These are phyloP conservation scores for Stemphylium lycopersici DNA, from an alignment of 2,329 filamentous ascomycete species.

Conservation along the genomic window DNA sequence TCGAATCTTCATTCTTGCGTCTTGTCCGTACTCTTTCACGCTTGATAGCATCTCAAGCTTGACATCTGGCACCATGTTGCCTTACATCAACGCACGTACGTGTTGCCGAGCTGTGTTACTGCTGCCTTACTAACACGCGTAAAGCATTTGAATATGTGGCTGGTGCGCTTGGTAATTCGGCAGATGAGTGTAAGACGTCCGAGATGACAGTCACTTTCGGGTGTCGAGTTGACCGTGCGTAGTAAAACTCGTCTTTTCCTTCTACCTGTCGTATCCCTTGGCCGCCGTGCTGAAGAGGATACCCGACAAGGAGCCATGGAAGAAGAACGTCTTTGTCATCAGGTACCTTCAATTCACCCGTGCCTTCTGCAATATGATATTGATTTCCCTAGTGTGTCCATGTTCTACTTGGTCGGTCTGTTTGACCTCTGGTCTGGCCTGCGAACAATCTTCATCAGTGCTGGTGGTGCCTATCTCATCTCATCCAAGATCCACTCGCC, in stretches of 20 bases:
- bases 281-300: conserved; percentile 87
- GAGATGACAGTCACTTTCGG: not conserved
- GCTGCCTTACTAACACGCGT: not conserved
- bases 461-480: conserved; percentile 80
- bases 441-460: conserved; percentile 77
- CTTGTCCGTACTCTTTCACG: not conserved
- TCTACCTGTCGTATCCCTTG: conserved; percentile 90
- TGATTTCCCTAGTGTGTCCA: conserved; percentile 63
- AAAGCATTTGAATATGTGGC: conserved; percentile 67
- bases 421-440: conserved; percentile 91
- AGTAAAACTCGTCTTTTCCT: conserved; percentile 94
- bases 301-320: conserved; percentile 79
- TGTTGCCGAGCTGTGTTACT: conserved; percentile 5
- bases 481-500: conserved; percentile 82
- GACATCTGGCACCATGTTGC: conserved; percentile 58
- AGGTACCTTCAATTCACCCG: conserved; percentile 54
- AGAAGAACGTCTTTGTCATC: conserved; percentile 89
- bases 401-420: conserved; percentile 92
- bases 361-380: not conserved
- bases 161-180: conserved; percentile 64
- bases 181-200: conserved; percentile 64
- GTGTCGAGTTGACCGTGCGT: conserved; percentile 29
- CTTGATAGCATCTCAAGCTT: not conserved
- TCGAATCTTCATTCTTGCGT: not conserved
- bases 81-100: conserved; percentile 68